A percentile compares a stretch with the other conserved stretches of the same genome.
These are phyloP conservation scores for Corniculantispora saksenae DNA, from an alignment of 2,329 filamentous ascomycete species.

Conservation along the genomic window DNA sequence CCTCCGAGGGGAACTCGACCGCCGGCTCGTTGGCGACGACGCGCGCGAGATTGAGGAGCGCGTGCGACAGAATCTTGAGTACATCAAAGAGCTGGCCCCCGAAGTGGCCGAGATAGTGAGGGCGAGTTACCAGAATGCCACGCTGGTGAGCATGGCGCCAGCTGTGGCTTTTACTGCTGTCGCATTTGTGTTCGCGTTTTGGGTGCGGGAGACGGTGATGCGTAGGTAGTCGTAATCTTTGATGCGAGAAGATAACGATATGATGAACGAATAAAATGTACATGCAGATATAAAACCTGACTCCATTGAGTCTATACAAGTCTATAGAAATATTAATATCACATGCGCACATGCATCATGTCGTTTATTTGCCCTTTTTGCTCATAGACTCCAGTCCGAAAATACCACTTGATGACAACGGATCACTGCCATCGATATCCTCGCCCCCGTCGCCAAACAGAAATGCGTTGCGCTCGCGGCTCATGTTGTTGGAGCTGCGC, in stretches of 20 bases:
- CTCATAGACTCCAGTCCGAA: conserved; percentile 56
- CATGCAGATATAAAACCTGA: neutral
- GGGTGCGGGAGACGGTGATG: conserved; percentile 56
- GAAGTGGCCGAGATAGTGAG: conserved; percentile 60
- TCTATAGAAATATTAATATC: neutral
- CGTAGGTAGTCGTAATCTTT: neutral
- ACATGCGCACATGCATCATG: neutral
- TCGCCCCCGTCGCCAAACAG: conserved; percentile 55
- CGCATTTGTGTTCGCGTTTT: conserved; percentile 45
- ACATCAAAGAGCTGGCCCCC: conserved; percentile 65
- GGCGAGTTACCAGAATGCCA: conserved; percentile 61
- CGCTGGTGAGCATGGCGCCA: conserved; percentile 43
- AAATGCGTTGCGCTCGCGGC: conserved; percentile 59
- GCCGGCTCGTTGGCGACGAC: conserved; percentile 57
- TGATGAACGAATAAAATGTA: neutral
- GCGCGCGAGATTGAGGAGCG: conserved; percentile 66
- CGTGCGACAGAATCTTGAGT: conserved; percentile 70
- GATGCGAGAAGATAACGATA: no score
- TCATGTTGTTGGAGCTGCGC: conserved; percentile 46
- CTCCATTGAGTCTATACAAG: neutral
- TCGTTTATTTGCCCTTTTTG: conserved; percentile 27
- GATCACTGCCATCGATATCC: conserved; percentile 31
- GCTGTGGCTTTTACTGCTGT: conserved; percentile 37
- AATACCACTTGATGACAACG: conserved; percentile 48
- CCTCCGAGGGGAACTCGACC: conserved; percentile 57